These are phyloP conservation scores for Amanita jacksonii DNA, from an alignment of 768 basidiomycete species.

Conservation along the genomic window DNA sequence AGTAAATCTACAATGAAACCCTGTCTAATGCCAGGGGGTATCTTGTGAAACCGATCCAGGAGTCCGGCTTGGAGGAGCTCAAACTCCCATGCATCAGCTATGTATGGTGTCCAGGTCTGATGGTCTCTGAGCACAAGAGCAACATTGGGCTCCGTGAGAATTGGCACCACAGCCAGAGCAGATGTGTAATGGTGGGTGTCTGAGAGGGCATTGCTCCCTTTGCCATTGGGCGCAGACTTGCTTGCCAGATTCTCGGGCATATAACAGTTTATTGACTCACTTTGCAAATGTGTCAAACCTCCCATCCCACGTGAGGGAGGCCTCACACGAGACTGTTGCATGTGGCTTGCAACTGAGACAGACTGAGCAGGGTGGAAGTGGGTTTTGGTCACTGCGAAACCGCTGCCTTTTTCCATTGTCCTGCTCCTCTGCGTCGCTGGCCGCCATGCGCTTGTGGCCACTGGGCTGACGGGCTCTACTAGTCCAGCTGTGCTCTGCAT, in stretches of 20 bases:
- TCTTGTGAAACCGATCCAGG: not conserved
- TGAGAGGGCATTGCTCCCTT: not conserved
- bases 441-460: not conserved
- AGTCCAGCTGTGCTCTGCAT: no score
- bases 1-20: not conserved
- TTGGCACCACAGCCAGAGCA: not conserved
- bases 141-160: no score
- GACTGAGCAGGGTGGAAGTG: not conserved
- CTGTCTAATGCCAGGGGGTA: not conserved
- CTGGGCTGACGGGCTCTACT: not conserved
- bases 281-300: not conserved
- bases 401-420: not conserved
- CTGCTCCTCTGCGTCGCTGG: not conserved
- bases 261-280: not conserved
- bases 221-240: not conserved
- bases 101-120: no score
- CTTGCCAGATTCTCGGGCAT: no score
- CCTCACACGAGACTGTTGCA: not conserved
- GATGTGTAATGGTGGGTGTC: not conserved
- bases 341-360: slow-evolving; percentile 1
- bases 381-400: not conserved
- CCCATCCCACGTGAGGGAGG: no score
- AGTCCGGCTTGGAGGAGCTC: not conserved
- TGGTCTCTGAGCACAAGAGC: no score
- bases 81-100: no score